phyloP scores from a whole-genome alignment of 306 rosid species.

The Sphenostylis stenocarpa region DNA sequence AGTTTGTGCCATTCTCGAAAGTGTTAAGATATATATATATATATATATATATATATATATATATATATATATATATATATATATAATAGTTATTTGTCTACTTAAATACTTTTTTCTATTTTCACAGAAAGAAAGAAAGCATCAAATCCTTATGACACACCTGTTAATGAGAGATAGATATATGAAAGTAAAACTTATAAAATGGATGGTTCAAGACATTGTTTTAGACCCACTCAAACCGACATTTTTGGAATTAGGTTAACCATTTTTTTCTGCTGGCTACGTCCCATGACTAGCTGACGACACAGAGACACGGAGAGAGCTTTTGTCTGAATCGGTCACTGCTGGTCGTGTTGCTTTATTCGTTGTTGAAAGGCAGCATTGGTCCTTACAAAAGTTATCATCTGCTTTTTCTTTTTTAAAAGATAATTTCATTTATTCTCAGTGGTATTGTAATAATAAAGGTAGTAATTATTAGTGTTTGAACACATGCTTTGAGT shows the following conservation, averaged over 20 bases:
- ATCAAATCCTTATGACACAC: too few relatives aligned
- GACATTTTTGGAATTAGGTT: not conserved
- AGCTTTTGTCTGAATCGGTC: slow-evolving; percentile 9
- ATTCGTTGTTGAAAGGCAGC: not conserved
- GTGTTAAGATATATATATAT: not conserved
- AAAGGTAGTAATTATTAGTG: not conserved
- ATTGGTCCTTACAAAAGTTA: slow-evolving; percentile 5
- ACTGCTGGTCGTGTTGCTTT: slow-evolving; percentile 3
- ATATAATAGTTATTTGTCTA: too few relatives aligned
- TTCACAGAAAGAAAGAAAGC: too few relatives aligned
- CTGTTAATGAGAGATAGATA: too few relatives aligned
- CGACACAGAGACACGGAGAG: not conserved
- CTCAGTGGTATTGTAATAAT: not conserved
- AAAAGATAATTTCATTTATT: not conserved
- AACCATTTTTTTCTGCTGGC: not conserved
- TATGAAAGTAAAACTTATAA: not conserved
- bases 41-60: too few relatives aligned
- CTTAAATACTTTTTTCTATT: too few relatives aligned
- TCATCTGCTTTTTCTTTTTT: not conserved
- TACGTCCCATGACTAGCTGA: not conserved
- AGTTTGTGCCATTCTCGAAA: not conserved
- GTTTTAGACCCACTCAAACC: not conserved
- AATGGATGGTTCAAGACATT: not conserved
- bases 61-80: too few relatives aligned
- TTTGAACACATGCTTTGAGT: not conserved